Evolutionary conservation across 139 green algal genomes (phyloP), one percentile per base, ranked within the genome.

Genomic region (Micractinium sp.): DNA sequence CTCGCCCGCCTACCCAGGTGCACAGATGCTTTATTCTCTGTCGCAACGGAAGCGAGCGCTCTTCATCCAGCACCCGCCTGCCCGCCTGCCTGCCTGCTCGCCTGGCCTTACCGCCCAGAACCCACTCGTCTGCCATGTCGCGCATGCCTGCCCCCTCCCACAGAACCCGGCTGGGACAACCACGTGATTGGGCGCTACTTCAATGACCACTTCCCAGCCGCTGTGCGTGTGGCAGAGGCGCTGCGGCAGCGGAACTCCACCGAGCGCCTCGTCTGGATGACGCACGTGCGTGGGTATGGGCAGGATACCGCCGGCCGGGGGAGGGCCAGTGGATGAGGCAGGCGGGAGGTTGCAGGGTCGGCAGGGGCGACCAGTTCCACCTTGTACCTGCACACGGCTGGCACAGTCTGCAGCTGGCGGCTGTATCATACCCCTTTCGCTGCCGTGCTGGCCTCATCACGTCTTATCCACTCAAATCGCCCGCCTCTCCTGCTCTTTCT

Each of bases 151-250:
- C 47, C 9, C 9, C 7, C 47, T 15, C 71, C 71, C 1, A 27
- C 47, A 27, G 67, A 81, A 27, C 83, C 83, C 1, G 83, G 83
- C 36, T 80, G 35, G 12, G 94, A 96, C 87, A 88, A 90, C n/a
- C 74, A 82, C 14, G 93, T 95, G 14, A 94, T 96, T 47, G 87
- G 93, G 79, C 82, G 89, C 0, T 95, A 96, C 85, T 96, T 96
- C 66, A 80, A 94, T 18, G 41, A 90, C 20, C 90, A 93, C 66
- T 94, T 91, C 36, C 92, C 91, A 19, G 31, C 53, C 14, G 94
- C 94, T 31, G 90, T 93, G 29, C 41, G 35, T n/a, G 29, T 85
- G 23, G 87, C 82, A 29, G n/a, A 85, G 27, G 33, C 86, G 4
- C 53, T 94, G 80, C 31, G 60, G n/a, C n/a, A 66, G 38, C 79